Evolutionary conservation across 108 stramenopile species (phyloP).

Genomic region (Nannochloropsis salina): DNA sequence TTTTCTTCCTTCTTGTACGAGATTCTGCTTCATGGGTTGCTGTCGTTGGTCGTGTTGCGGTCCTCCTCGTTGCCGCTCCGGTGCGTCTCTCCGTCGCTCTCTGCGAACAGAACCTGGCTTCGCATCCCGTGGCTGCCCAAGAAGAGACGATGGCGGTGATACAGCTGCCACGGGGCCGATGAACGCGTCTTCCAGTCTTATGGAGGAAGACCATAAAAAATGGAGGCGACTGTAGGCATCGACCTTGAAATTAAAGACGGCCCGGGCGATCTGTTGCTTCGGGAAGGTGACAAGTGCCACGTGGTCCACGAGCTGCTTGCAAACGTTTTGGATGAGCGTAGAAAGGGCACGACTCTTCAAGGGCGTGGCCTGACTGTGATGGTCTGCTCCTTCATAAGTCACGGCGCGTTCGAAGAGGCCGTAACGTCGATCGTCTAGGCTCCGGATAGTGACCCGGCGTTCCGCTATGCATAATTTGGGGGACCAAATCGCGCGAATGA

Average conservation of each 20-base stretch:
- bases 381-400: slow-evolving; percentile 75
- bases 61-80: too few relatives aligned
- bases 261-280: slow-evolving; percentile 58
- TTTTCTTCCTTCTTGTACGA: too few relatives aligned
- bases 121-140: neutral
- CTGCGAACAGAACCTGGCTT: too few relatives aligned
- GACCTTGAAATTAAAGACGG: slow-evolving; percentile 75
- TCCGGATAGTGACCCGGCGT: slow-evolving; percentile 62
- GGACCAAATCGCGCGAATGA: slow-evolving; percentile 70
- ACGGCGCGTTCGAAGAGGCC: slow-evolving; percentile 69
- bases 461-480: slow-evolving; percentile 74
- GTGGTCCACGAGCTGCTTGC: slow-evolving; percentile 65
- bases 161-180: neutral
- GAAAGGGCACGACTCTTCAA: slow-evolving; percentile 65
- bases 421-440: slow-evolving; percentile 65
- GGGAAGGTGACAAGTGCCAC: slow-evolving; percentile 59
- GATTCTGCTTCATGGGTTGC: too few relatives aligned
- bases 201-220: slow-evolving; percentile 58
- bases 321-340: slow-evolving; percentile 60
- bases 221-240: slow-evolving; percentile 65
- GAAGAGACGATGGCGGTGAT: neutral
- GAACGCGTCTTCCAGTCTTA: slow-evolving; percentile 46
- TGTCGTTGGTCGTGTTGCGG: too few relatives aligned
- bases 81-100: too few relatives aligned
- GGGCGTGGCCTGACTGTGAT: slow-evolving; percentile 59